Base-by-base conservation (phyloP, 352 stramenopile species). In the Globisporangium irregulare region DNA sequence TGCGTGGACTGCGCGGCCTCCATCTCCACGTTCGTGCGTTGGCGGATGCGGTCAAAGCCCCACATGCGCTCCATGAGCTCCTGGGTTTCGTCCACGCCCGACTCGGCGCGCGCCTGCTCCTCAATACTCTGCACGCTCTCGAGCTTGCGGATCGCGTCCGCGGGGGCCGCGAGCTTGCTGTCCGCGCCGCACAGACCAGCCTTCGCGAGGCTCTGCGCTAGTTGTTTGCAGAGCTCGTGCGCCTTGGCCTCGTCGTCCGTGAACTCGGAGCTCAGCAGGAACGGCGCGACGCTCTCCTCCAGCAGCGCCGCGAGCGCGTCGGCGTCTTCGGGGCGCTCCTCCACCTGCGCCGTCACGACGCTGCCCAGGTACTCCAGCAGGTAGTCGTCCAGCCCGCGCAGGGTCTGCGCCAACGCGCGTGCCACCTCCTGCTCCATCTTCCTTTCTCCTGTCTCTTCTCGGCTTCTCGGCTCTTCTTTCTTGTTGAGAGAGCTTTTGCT, bases 21-120 rank as follows among this genome's bases (percentile, higher is more conserved):
- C 76, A 95, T 81, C 69, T 92, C 82, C 36, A 76, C 64, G 70
- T 95, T 95, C 10, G 80, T 92, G 7, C 78, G 86, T 63, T 82
- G 76, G 38, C 88, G 86, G 77, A 95, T 93, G 71, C 87, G 87
- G 73, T 95, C 86, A 53, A 95, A 94, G 50, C 88, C 88, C 86
- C 86, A 94, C 83, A 95, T 95, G 51, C 83, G 83, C 48, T 85
- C 85, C 77, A 95, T 73, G 34, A 95, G 68, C 70, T 83, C 78
- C 67, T 88, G 77, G 5, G 83, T 76, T 68, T 91, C 82, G 71
- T 72, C 74, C 51, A 76, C 74, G 24, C 79, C 81, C 24, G 73
- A 54, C 57, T 89, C 79, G 22, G 73, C 57, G 41, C 82, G 81
- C 53, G 84, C 79, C 56, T 82, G 78, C 62, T 95, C 84, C 62